Conservation (phyloP, 495 filamentous ascomycete genomes). For the Cercophora samala region DNA sequence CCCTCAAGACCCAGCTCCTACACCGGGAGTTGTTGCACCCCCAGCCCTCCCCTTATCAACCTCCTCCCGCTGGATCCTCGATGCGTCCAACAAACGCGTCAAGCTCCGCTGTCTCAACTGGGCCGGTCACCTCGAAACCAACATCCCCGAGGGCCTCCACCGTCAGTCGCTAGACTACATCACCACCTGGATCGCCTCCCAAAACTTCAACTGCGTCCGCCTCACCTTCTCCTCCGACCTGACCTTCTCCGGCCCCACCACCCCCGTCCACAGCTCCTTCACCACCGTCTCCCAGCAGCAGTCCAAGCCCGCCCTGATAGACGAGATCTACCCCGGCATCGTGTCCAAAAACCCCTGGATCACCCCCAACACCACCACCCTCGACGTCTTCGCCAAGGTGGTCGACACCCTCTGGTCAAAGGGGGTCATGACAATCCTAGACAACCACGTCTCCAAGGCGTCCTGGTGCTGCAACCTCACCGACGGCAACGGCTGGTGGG, state of each 20-base stretch:
- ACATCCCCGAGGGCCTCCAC: conserved; percentile 50
- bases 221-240: conserved; percentile 53
- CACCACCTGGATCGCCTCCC: conserved; percentile 39
- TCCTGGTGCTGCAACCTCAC: conserved; percentile 49
- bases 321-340: conserved; percentile 33
- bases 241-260: conserved; percentile 39
- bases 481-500: conserved; percentile 56
- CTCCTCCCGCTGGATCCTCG: conserved; percentile 50
- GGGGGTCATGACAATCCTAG: conserved; percentile 47
- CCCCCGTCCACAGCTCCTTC: conserved; percentile 42
- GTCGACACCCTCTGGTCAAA: conserved; percentile 41
- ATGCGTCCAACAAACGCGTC: conserved; percentile 43
- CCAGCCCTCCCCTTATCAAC: conserved; percentile 41
- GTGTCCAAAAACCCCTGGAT: conserved; percentile 43
- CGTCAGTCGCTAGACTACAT: conserved; percentile 44
- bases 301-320: conserved; percentile 31
- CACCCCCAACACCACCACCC: conserved; percentile 31
- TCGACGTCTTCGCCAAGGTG: conserved; percentile 39
- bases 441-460: conserved; percentile 51
- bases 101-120: conserved; percentile 54
- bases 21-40: background rate
- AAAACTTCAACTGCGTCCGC: conserved; percentile 54
- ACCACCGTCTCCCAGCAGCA: conserved; percentile 37
- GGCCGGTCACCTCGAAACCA: conserved; percentile 49
- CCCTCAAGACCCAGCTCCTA: conserved; percentile 1